Evolutionary conservation across 1,139 yeast genomes (phyloP).

Genomic region (Blastobotrys illinoisensis): DNA sequence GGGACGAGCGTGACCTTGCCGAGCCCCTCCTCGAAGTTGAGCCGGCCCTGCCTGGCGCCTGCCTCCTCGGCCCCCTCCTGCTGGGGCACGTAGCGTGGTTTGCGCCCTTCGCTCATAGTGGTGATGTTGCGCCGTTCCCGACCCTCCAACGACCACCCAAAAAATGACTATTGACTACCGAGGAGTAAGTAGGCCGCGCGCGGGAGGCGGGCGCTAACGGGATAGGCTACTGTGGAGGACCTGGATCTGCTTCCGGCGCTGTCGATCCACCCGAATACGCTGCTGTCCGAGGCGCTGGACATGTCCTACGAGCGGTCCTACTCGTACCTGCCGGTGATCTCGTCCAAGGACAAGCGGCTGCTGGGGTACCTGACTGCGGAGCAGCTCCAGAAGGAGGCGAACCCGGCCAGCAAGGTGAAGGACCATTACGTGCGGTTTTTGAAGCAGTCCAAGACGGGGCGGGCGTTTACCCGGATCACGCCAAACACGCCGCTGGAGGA

Average conservation of each 20-base stretch:
- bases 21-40: slow-evolving; percentile 39
- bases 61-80: slow-evolving; percentile 22
- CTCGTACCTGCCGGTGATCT: slow-evolving; percentile 54
- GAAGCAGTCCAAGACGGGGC: slow-evolving; percentile 14
- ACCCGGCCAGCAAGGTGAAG: slow-evolving; percentile 37
- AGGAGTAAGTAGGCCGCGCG: slow-evolving; percentile 21
- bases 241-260: slow-evolving; percentile 58
- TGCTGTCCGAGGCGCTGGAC: slow-evolving; percentile 42
- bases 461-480: slow-evolving; percentile 41
- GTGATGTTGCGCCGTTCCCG: not conserved
- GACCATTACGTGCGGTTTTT: slow-evolving; percentile 30
- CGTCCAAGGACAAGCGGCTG: slow-evolving; percentile 44
- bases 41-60: slow-evolving; percentile 27
- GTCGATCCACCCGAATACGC: slow-evolving; percentile 49
- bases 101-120: slow-evolving; percentile 25
- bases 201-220: not conserved
- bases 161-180: slow-evolving; percentile 19
- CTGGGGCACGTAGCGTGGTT: slow-evolving; percentile 19
- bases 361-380: slow-evolving; percentile 55
- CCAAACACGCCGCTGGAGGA: slow-evolving; percentile 56
- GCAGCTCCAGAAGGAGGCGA: slow-evolving; percentile 34
- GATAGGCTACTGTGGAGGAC: slow-evolving; percentile 52
- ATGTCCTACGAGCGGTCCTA: slow-evolving; percentile 52
- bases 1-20: slow-evolving; percentile 44
- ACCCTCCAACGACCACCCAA: no score